Percentiles rank a stretch among this genome's conserved stretches.
These are phyloP conservation scores for Begonia masoniana DNA, from an alignment of 306 rosid species.

Conservation along the genomic window DNA sequence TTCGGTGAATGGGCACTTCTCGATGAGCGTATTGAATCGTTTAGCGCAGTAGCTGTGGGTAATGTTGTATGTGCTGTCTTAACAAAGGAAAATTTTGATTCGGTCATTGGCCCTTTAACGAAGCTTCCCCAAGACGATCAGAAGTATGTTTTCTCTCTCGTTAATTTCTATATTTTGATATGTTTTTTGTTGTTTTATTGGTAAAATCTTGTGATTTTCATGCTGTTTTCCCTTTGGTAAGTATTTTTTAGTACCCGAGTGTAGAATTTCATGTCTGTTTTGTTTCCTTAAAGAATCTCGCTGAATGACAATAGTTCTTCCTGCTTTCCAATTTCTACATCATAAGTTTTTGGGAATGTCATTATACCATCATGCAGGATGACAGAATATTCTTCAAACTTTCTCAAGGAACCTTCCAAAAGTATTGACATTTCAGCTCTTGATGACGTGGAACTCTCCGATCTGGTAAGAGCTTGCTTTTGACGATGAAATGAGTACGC, in stretches of 20 bases:
- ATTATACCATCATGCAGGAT: conserved; percentile 25
- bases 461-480: conserved; percentile 48
- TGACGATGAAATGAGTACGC: background rate
- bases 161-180: background rate
- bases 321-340: too few relatives aligned
- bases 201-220: background rate
- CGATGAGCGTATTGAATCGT: conserved; percentile 53
- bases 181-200: background rate
- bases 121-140: conserved; percentile 60
- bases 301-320: too few relatives aligned
- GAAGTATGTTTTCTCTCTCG: conserved; percentile 25
- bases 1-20: conserved; percentile 96
- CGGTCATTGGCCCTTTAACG: conserved; percentile 67
- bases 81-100: conserved; percentile 81
- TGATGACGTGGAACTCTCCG: conserved; percentile 50
- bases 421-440: conserved; percentile 42
- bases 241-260: too few relatives aligned
- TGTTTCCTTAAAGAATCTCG: too few relatives aligned
- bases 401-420: conserved; percentile 27
- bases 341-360: too few relatives aligned
- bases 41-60: conserved; percentile 69
- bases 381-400: conserved; percentile 28
- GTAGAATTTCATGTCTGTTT: too few relatives aligned
- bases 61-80: conserved; percentile 73
- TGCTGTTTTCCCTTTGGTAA: too few relatives aligned